These are phyloP conservation scores for Solanum ossicruentum DNA, from an alignment of 257 asterid species.

Conservation along the genomic window DNA sequence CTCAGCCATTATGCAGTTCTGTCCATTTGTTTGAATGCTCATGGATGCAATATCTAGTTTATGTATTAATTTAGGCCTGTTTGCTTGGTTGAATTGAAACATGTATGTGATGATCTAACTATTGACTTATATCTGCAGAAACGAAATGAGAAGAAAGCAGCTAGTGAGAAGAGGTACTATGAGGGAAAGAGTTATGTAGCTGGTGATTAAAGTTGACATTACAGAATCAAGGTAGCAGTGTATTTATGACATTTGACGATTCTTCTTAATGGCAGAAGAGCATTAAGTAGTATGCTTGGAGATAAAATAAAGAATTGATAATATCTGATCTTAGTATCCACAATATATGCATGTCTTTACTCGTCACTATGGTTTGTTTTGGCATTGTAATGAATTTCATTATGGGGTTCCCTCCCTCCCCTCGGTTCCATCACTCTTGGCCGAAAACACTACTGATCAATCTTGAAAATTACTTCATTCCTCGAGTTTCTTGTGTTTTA, in stretches of 20 bases:
- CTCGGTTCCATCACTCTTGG: not conserved
- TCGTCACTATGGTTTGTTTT: not conserved
- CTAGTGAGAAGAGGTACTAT: conserved; percentile 83
- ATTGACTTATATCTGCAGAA: conserved; percentile 29
- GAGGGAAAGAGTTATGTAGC: conserved; percentile 59
- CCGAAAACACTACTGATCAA: not conserved
- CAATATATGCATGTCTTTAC: not conserved
- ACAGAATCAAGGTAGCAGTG: conserved; percentile 21
- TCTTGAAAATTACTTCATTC: not conserved
- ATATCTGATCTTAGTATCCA: not conserved
- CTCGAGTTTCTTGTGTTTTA: not conserved
- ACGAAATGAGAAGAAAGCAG: conserved; percentile 83
- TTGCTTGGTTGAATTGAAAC: not conserved
- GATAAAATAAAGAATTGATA: not conserved
- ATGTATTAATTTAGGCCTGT: not conserved
- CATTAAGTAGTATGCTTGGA: not conserved
- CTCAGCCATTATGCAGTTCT: not conserved
- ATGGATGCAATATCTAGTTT: not conserved
- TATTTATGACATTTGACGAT: not conserved
- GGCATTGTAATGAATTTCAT: not conserved
- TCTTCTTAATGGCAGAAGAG: not conserved
- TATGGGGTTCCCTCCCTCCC: not conserved
- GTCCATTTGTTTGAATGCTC: not conserved
- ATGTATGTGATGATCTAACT: not conserved
- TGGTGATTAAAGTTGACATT: conserved; percentile 50